These are phyloP conservation scores for Herpetomonas tarakana DNA, from an alignment of 208 protist species.

Conservation along the genomic window DNA sequence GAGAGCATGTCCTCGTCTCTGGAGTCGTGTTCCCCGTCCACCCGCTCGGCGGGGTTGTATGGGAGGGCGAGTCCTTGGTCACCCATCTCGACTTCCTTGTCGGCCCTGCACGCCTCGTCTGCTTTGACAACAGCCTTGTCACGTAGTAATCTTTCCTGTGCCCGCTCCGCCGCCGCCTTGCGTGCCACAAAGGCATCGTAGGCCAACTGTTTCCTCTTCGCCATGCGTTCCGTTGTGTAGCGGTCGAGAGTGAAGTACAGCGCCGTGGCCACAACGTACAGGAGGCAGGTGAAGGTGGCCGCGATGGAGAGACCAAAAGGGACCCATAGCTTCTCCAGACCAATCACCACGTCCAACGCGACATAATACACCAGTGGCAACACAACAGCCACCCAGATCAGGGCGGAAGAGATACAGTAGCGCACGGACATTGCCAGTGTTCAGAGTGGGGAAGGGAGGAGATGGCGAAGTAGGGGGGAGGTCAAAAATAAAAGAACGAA, in stretches of 20 bases:
- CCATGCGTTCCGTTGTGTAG: neutral
- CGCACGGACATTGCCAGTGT: neutral
- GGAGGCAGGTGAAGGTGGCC: constrained; percentile 7
- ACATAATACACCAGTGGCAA: constrained; percentile 36
- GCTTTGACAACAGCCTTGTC: no score
- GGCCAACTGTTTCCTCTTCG: neutral
- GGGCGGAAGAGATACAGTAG: constrained; percentile 4
- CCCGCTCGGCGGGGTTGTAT: no score
- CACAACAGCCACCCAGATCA: constrained; percentile 20
- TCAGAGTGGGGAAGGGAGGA: no score
- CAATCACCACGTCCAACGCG: constrained; percentile 24
- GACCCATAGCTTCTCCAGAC: constrained; percentile 26
- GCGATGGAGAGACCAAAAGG: constrained; percentile 21
- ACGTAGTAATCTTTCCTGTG: no score
- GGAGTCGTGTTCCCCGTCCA: no score
- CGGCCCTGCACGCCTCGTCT: no score
- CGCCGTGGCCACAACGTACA: constrained; percentile 16
- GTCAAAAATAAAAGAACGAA: constrained; percentile 3
- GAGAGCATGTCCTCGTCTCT: neutral
- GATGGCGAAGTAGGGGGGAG: no score
- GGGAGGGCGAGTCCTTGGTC: no score
- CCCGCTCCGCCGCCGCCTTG: neutral
- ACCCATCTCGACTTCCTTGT: no score
- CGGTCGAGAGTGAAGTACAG: constrained; percentile 9
- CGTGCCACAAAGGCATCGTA: neutral